Base-by-base conservation (phyloP, 1,284 basidiomycete species). In the Cryptococcus sp. region DNA sequence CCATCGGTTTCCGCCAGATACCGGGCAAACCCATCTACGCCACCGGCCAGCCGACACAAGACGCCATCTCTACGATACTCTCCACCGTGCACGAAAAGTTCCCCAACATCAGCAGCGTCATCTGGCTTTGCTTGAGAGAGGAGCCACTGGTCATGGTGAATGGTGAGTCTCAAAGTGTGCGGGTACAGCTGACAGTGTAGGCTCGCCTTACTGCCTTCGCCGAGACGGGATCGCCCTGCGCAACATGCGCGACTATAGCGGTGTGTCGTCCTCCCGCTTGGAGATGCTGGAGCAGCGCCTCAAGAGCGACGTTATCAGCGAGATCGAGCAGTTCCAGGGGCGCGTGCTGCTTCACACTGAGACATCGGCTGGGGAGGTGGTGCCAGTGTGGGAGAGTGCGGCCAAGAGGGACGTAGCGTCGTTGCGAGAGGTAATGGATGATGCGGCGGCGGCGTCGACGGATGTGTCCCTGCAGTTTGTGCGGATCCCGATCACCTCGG, bases 381-480 rank as follows among this genome's bases (percentile, higher is more conserved):
- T 95, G 8, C 95, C 96, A 0, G 81, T 97, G 1, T 99, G 96
- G 96, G 95, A 98, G 76, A 89, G 92, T 65, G 89, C 90, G 1
- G 81, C 84, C 47, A 77, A 83, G n/a, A 78, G 83, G 6, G 84
- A 92, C 64, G 87, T 98, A 11, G 84, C 85, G 39, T 91, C 92
- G 0, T 80, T 98, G 40, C 88, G 91, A 66, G 91, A 96, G 56
- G 84, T 97, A 55, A 98, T 98, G 94, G 83, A 83, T 37, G 80
- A 78, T 28, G 75, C 73, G 11, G 69, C 79, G 12, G 72, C 71
- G 0, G 73, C 81, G 15, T 79, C 80, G 20, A 63, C 67, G 16
- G 79, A 88, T 28, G 57, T 71, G 8, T 40, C 57, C 0, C 80
- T 98, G 28, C 80, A 83, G 53, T 97, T 95, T 73, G 81, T 82